Conservation (phyloP, 2,329 filamentous ascomycete genomes). For the Tolypocladium tropicale region DNA sequence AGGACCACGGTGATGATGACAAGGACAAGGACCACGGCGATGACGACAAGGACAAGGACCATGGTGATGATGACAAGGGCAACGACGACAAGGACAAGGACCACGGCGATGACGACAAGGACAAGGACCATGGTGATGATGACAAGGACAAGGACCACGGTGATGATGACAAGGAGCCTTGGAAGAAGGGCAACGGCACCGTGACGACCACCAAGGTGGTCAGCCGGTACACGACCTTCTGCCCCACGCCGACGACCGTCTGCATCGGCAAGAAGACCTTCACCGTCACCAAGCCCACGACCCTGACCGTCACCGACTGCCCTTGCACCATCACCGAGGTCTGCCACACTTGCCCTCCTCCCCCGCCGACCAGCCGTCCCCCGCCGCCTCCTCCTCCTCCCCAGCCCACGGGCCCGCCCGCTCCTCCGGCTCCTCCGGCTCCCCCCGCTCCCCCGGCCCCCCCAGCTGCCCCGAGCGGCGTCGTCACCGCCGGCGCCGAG, state of each 20-base stretch:
- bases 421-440: not conserved
- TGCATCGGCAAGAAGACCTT: conserved; percentile 40
- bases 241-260: conserved; percentile 38
- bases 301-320: conserved; percentile 45
- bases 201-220: conserved; percentile 24
- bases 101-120: not conserved
- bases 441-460: conserved; percentile 1
- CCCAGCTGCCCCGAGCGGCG: no score
- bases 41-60: not conserved
- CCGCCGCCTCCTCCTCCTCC: not conserved
- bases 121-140: not conserved
- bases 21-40: not conserved
- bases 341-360: conserved; percentile 2
- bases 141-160: not conserved
- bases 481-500: conserved; percentile 9
- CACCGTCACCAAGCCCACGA: conserved; percentile 42
- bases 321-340: conserved; percentile 34
- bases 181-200: conserved; percentile 10
- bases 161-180: not conserved
- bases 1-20: not conserved
- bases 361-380: conserved; percentile 4
- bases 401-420: not conserved
- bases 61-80: not conserved
- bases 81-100: not conserved
- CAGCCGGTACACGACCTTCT: conserved; percentile 27